Evolutionary conservation across 768 basidiomycete genomes (phyloP).

Genomic region (Dictyophora rubrovolvata): DNA sequence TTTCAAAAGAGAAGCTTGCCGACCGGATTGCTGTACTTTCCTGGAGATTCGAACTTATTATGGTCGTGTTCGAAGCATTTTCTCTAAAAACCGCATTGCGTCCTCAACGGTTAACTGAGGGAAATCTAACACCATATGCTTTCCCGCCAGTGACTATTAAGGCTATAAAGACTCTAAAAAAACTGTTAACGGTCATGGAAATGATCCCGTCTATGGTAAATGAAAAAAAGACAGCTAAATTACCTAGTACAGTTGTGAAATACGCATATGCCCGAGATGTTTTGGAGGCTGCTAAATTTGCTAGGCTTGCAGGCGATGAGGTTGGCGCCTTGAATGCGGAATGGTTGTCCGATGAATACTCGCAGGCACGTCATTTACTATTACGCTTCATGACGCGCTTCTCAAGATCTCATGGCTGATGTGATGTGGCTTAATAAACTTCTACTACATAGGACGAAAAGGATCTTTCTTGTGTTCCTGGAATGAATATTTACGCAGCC

Average conservation of each 20-base stretch:
- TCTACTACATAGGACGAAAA: slow-evolving; percentile 41
- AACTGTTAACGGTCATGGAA: slow-evolving; percentile 42
- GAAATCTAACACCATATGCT: slow-evolving; percentile 24
- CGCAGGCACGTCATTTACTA: slow-evolving; percentile 31
- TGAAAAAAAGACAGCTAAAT: slow-evolving; percentile 47
- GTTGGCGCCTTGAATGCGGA: slow-evolving; percentile 41
- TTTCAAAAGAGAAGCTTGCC: slow-evolving; percentile 35
- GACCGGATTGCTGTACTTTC: slow-evolving; percentile 41
- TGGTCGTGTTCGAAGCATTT: slow-evolving; percentile 61
- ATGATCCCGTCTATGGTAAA: slow-evolving; percentile 15
- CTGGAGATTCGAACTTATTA: slow-evolving; percentile 47
- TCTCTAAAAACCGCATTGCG: slow-evolving; percentile 33
- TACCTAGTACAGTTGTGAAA: slow-evolving; percentile 30
- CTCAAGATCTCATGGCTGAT: too few relatives aligned
- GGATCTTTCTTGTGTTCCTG: slow-evolving; percentile 41
- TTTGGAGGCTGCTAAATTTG: slow-evolving; percentile 44
- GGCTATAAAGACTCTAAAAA: slow-evolving; percentile 55
- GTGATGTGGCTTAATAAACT: too few relatives aligned
- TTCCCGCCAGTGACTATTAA: slow-evolving; percentile 62
- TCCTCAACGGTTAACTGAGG: slow-evolving; percentile 9
- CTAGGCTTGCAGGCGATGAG: slow-evolving; percentile 49
- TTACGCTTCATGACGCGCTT: not conserved
- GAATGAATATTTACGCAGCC: slow-evolving; percentile 66
- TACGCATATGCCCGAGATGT: slow-evolving; percentile 57
- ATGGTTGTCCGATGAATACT: slow-evolving; percentile 52